Conservation (phyloP, 257 asterid genomes). For the Rauvolfia tetraphylla region DNA sequence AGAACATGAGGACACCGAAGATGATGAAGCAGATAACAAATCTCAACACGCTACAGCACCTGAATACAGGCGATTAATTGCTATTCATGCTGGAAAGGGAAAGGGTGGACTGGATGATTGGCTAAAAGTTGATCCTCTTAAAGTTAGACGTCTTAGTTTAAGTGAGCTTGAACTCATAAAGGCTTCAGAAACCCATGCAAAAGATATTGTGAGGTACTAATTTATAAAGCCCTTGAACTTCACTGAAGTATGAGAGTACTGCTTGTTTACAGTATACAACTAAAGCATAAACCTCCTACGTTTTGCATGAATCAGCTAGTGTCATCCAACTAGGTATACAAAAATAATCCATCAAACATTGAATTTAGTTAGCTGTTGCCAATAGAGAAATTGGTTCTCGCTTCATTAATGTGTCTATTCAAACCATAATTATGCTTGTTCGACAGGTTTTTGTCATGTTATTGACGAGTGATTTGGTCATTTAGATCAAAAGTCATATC, state of each 20-base stretch:
- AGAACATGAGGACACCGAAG: conserved; percentile 45
- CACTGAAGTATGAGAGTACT: neutral
- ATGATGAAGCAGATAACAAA: conserved; percentile 39
- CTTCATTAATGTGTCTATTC: neutral
- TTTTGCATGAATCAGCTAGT: neutral
- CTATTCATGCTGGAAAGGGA: conserved; percentile 77
- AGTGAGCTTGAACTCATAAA: conserved; percentile 65
- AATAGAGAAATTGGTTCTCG: neutral
- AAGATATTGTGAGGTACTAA: conserved; percentile 60
- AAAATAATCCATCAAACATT: neutral
- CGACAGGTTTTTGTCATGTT: neutral
- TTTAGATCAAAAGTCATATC: neutral
- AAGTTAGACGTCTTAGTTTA: conserved; percentile 77
- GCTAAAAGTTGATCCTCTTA: conserved; percentile 46
- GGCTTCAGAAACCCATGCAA: conserved; percentile 40
- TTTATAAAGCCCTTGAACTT: neutral
- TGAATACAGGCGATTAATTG: conserved; percentile 61
- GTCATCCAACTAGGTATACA: neutral
- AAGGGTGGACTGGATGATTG: conserved; percentile 59
- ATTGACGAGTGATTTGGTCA: neutral
- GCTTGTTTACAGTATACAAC: neutral
- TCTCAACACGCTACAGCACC: conserved; percentile 45
- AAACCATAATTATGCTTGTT: neutral
- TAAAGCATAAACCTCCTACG: neutral
- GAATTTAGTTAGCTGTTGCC: neutral